These are phyloP conservation scores for Annona cherimola DNA, from an alignment of 164 flowering plant species.

Conservation along the genomic window DNA sequence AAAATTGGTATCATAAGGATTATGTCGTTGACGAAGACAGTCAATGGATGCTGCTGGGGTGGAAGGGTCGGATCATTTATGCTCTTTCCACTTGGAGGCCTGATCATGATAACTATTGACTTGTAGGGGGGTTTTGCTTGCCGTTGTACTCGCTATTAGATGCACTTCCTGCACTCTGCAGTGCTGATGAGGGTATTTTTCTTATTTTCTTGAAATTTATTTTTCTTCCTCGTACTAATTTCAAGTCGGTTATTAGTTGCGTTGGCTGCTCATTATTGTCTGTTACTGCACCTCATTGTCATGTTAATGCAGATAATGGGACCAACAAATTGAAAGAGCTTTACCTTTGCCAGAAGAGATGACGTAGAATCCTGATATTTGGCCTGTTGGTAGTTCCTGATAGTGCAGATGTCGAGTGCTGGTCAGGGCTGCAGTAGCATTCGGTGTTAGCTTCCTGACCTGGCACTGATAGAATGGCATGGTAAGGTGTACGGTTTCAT, in stretches of 20 bases:
- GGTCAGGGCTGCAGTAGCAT: background rate
- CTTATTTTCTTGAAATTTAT: too few relatives aligned
- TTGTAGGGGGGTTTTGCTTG: background rate
- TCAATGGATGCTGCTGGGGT: slow-evolving; percentile 74
- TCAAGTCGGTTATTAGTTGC: background rate
- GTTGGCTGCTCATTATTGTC: background rate
- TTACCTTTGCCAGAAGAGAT: background rate
- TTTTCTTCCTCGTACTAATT: background rate
- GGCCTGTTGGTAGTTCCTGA: background rate
- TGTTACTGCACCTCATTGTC: background rate
- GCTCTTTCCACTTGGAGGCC: slow-evolving; percentile 58
- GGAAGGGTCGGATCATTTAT: slow-evolving; percentile 69
- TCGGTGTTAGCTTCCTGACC: background rate
- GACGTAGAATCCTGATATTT: background rate
- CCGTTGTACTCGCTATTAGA: background rate
- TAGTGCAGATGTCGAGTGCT: background rate
- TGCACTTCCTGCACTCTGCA: background rate
- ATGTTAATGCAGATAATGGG: background rate
- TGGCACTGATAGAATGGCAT: background rate
- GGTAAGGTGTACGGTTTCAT: too few relatives aligned
- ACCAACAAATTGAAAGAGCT: background rate
- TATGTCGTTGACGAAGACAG: slow-evolving; percentile 63
- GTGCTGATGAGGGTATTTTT: too few relatives aligned
- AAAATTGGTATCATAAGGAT: slow-evolving; percentile 52
- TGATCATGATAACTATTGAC: background rate